These are phyloP conservation scores for Nakazawaea molendinolei DNA, from an alignment of 805 yeast genomes.

Conservation along the genomic window DNA sequence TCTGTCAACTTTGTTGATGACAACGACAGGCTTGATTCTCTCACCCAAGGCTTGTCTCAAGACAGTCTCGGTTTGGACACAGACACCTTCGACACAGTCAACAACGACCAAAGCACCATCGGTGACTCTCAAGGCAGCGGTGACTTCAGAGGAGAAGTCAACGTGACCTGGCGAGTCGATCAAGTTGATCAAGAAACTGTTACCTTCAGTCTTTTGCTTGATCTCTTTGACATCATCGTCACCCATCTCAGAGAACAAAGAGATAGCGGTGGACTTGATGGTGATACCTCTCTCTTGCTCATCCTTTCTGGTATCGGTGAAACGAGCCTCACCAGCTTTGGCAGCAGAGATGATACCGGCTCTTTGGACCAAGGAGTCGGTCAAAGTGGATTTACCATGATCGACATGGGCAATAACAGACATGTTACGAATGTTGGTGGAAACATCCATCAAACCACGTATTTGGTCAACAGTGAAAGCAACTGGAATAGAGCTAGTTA, in stretches of 20 bases:
- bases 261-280: constrained; percentile 97
- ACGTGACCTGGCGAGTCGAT: constrained; percentile 99
- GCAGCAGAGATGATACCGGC: constrained; percentile 99
- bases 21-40: constrained; percentile 98
- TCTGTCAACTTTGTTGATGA: constrained; percentile 99
- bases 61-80: constrained; percentile 99
- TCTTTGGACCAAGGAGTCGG: constrained; percentile 97
- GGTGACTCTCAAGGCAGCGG: constrained; percentile 99
- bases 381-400: constrained; percentile 99
- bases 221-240: constrained; percentile 86
- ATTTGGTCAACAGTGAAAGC: constrained; percentile 78
- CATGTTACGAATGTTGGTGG: constrained; percentile 99
- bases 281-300: constrained; percentile 99
- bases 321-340: constrained; percentile 99
- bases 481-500: constrained; percentile 22
- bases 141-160: constrained; percentile 99
- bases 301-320: constrained; percentile 99
- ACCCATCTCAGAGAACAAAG: constrained; percentile 81
- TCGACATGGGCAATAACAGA: constrained; percentile 99
- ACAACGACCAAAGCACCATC: constrained; percentile 99
- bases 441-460: constrained; percentile 99
- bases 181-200: constrained; percentile 93
- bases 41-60: constrained; percentile 98
- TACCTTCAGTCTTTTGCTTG: constrained; percentile 89
- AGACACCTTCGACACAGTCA: constrained; percentile 99